Percentiles rank a stretch among this genome's conserved stretches.
These are phyloP conservation scores for Aschersonia sp. DNA, from an alignment of 2,329 filamentous ascomycete species.

Conservation along the genomic window DNA sequence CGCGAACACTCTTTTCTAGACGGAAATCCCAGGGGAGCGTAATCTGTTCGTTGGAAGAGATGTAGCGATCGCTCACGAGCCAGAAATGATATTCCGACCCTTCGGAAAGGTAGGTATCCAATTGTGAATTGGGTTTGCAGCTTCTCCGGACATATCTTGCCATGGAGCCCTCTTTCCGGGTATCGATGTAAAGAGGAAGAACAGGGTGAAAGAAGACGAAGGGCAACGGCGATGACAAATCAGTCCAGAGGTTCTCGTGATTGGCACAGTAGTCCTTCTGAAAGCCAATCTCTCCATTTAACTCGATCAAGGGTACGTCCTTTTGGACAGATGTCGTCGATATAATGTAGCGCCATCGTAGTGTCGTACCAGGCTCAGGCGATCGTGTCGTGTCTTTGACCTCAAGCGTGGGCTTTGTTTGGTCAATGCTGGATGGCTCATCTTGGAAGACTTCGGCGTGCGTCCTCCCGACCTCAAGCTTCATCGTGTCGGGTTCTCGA, in stretches of 20 bases:
- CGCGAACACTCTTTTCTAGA: conserved; percentile 38
- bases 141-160: conserved; percentile 86
- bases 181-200: conserved; percentile 87
- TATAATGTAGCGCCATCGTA: conserved; percentile 57
- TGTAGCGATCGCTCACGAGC: conserved; percentile 69
- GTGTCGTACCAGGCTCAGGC: conserved; percentile 18
- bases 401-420: conserved; percentile 26
- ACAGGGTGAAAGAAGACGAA: conserved; percentile 81
- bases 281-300: conserved; percentile 65
- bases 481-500: conserved; percentile 54
- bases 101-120: conserved; percentile 75
- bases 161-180: conserved; percentile 69
- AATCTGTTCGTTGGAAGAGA: conserved; percentile 49
- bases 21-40: conserved; percentile 56
- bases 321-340: conserved; percentile 38
- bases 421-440: conserved; percentile 27
- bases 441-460: conserved; percentile 54
- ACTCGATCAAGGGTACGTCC: conserved; percentile 47
- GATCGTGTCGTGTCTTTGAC: conserved; percentile 32
- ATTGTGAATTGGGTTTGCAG: conserved; percentile 75
- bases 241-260: conserved; percentile 51
- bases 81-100: conserved; percentile 80
- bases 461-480: conserved; percentile 51
- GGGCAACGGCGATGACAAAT: conserved; percentile 49
- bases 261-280: conserved; percentile 59